Evolutionary conservation across 2,329 filamentous ascomycete genomes (phyloP), one percentile per base, ranked within the genome.

Genomic region (Ophiostoma ulmi): DNA sequence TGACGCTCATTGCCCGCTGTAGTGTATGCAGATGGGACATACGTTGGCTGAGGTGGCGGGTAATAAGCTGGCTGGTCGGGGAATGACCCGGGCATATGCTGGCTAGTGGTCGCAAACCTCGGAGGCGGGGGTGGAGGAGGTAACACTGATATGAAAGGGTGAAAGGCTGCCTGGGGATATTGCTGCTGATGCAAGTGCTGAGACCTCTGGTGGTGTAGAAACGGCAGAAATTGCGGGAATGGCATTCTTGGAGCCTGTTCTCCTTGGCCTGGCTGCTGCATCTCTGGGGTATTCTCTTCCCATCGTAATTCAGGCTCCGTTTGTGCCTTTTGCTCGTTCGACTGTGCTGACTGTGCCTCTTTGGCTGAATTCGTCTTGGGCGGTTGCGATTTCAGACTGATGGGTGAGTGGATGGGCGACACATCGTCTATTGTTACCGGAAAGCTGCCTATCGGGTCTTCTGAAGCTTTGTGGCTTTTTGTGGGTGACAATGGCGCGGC

Each of bases 51-150:
- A 5, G 41, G 17, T 11, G 38, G 52, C 6, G 44, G 31, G 3
- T 58, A 26, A 20, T 26, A 35, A 48, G 68, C 10, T 67, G 70
- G 13, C 39, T 58, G 2, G 52, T 68, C 4, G 11, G 69, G 67
- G 35, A 70, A 70, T 1, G 66, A 17, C 22, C 61, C 31, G 8
- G 63, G 63, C 63, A 65, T 39, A 10, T 41, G 67, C 17, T 65
- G 63, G 36, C 20, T 5, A 10, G 36, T 14, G 4, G 36, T 2
- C 20, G 35, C 36, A 41, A 65, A 65, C 14, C 17, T 39, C 63
- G 63, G 63, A n/a, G 63, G 63, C 20, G 63, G 63, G 1, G 63
- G 63, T 14, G 63, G 63, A 14, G 63, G 63, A 7, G 63, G 63
- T 36, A 65, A 20, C 17, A 65, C 36, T 3, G 63, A 65, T n/a